Base-by-base conservation (phyloP, 345 rosid genomes). In the Leavenworthia alabamica region DNA sequence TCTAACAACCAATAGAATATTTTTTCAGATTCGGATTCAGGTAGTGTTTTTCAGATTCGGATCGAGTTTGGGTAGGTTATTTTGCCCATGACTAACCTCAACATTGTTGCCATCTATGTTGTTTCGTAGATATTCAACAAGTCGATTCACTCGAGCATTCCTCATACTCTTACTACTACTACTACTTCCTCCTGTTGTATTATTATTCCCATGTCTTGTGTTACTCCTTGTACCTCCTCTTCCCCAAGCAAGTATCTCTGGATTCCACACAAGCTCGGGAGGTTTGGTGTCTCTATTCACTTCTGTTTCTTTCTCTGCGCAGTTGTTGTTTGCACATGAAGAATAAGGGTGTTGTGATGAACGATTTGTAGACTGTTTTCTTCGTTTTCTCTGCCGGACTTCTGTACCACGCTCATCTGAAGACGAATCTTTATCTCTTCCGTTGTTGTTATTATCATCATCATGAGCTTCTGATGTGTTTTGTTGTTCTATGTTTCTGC, bases 221-320 rank as follows among this genome's bases (percentile, higher is more conserved):
- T 85, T 78, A 79, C 98, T 92, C 71, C 98, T 78, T 52, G 87
- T 64, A 54, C 96, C 96, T 5, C 96, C 98, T 79, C 85, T 79
- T 42, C 98, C 98, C 98, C 98, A 92, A 62, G 87, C 96, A 77
- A 84, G 85, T 81, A 78, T 77, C 68, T 91, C 98, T 0, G 86
- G 68, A 70, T 79, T 92, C 87, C 93, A 84, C 31, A 74, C 89
- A 42, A 82, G 90, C 54, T 88, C 96, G 0, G 92, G 90, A 63
- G 96, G 89, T 78, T 83, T 73, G 67, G 59, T 77, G 19, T 86
- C 98, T 71, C 80, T 71, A 56, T 65, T 64, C 56, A 59, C 66
- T 66, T 91, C 96, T 56, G 68, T 33, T 62, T 84, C 93, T 66
- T 82, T 81, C 42, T 92, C 93, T 50, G 47, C 53, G 31, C 77